These are phyloP conservation scores for Pelagomonas calceolata DNA, from an alignment of 108 stramenopile species.

Conservation along the genomic window DNA sequence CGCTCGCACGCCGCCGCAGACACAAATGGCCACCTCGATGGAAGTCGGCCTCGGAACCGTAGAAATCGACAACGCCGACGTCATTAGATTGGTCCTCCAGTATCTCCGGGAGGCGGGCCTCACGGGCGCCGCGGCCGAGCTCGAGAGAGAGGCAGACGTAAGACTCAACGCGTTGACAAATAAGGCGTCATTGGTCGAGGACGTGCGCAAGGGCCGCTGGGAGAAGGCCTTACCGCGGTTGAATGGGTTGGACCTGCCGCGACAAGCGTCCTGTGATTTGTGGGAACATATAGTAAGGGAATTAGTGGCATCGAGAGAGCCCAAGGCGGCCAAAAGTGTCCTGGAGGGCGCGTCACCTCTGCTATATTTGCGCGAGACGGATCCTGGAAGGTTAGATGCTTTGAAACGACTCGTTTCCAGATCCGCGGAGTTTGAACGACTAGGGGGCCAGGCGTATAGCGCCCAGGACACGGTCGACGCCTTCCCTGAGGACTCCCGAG, in stretches of 20 bases:
- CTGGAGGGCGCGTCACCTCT: constrained; percentile 31
- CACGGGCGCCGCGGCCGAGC: constrained; percentile 18
- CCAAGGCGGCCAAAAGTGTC: constrained; percentile 33
- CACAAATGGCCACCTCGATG: no score
- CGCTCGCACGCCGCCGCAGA: no score
- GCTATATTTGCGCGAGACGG: constrained; percentile 19
- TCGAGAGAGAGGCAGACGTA: constrained; percentile 37
- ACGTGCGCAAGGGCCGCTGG: constrained; percentile 40
- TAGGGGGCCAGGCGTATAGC: neutral
- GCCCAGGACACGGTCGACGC: constrained; percentile 21
- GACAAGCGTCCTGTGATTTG: constrained; percentile 27
- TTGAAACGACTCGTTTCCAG: constrained; percentile 33
- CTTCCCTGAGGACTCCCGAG: constrained; percentile 1
- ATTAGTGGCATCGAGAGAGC: constrained; percentile 34
- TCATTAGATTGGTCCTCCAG: constrained; percentile 43
- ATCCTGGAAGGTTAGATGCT: constrained; percentile 28
- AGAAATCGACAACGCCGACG: constrained; percentile 41
- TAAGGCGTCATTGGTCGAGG: constrained; percentile 26
- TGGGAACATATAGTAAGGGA: constrained; percentile 31
- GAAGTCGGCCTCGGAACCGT: constrained; percentile 1
- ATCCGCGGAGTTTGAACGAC: neutral
- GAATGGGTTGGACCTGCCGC: constrained; percentile 22
- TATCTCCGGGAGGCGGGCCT: constrained; percentile 44
- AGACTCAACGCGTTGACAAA: constrained; percentile 37
- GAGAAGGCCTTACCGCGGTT: constrained; percentile 26